Conservation (phyloP, 805 yeast species). For the Zygoascus ofunaensis region DNA sequence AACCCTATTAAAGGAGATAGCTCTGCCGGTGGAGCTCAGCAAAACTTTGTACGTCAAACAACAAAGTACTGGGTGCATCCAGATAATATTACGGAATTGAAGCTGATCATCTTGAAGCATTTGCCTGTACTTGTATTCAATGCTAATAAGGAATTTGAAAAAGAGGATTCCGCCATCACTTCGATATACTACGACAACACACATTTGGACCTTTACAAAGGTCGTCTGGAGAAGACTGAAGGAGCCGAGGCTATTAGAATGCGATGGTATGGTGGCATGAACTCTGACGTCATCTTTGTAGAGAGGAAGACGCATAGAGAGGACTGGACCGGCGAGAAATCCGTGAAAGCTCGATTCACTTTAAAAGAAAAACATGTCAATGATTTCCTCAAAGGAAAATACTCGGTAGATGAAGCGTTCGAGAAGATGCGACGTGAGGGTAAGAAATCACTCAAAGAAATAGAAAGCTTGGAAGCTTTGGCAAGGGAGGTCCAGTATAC, state of each 20-base stretch:
- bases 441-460: conserved; percentile 75
- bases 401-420: conserved; percentile 81
- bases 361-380: conserved; percentile 87
- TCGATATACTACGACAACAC: conserved; percentile 92
- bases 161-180: conserved; percentile 91
- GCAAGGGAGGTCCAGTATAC: conserved; percentile 92
- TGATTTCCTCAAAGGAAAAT: conserved; percentile 71
- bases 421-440: conserved; percentile 91
- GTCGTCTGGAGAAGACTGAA: conserved; percentile 90
- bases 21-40: conserved; percentile 96
- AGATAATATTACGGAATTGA: conserved; percentile 92
- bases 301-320: conserved; percentile 98
- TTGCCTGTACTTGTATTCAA: conserved; percentile 95
- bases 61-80: conserved; percentile 99
- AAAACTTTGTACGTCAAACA: conserved; percentile 96
- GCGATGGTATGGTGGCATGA: conserved; percentile 99
- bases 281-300: conserved; percentile 80
- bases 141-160: conserved; percentile 89
- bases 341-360: conserved; percentile 95
- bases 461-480: conserved; percentile 82
- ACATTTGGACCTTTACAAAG: conserved; percentile 83
- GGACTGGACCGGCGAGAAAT: conserved; percentile 99
- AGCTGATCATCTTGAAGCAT: conserved; percentile 85
- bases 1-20: conserved; percentile 93
- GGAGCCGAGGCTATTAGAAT: conserved; percentile 98